Percentiles rank a stretch among this genome's conserved stretches.
Evolutionary conservation across 164 flowering plant species (phyloP).

Genomic region (Chloranthus sessilifolius): DNA sequence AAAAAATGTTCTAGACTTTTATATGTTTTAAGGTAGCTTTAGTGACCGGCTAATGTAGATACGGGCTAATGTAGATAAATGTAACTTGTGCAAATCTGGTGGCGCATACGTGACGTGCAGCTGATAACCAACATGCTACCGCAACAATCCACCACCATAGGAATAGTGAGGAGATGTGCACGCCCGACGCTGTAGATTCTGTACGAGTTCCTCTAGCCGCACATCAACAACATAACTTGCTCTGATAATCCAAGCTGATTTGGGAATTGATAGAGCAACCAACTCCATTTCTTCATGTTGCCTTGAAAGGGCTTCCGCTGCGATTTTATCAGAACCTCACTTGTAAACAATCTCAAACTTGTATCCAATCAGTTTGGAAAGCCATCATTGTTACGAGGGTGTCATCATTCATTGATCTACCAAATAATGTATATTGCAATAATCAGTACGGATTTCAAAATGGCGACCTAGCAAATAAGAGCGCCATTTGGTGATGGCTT

Average conservation of each 20-base stretch:
- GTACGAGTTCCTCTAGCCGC: too few species aligned
- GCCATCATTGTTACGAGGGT: not conserved
- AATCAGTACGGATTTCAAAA: not conserved
- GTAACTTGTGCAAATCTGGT: too few species aligned
- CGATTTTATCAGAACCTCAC: not conserved
- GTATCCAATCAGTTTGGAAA: not conserved
- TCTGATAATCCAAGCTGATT: not conserved
- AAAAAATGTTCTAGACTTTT: not conserved
- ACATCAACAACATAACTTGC: too few species aligned
- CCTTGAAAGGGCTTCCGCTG: not conserved
- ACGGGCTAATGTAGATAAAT: too few species aligned
- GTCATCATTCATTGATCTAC: not conserved
- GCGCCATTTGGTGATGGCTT: not conserved
- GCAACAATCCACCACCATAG: too few species aligned
- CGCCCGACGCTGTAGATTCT: too few species aligned
- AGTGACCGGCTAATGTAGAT: not conserved
- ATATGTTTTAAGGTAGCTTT: not conserved
- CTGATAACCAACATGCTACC: too few species aligned
- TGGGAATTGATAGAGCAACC: not conserved
- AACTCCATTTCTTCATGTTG: not conserved
- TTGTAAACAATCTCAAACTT: too few species aligned
- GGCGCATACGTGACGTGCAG: too few species aligned
- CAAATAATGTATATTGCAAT: not conserved
- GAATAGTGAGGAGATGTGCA: too few species aligned
- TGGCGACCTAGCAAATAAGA: not conserved